Conservation (phyloP, 2,329 filamentous ascomycete genomes). For the Colletotrichum graminicola region DNA sequence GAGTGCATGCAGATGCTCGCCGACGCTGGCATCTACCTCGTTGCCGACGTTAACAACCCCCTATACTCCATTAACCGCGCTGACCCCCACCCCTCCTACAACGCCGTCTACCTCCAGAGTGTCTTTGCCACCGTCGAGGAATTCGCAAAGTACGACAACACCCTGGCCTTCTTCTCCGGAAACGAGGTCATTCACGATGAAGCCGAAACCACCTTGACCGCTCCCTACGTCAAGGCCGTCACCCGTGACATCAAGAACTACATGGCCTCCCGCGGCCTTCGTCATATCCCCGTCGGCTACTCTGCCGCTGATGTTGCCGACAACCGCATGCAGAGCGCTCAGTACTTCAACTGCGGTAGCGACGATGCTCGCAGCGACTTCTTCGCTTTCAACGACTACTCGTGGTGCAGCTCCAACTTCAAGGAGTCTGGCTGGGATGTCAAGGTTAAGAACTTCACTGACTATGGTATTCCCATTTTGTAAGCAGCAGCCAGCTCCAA, state of each 20-base stretch:
- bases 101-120: slow-evolving; percentile 84
- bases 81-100: slow-evolving; percentile 83
- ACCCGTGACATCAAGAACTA: slow-evolving; percentile 83
- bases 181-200: slow-evolving; percentile 84
- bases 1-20: slow-evolving; percentile 85
- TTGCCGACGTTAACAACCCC: slow-evolving; percentile 91
- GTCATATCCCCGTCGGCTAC: slow-evolving; percentile 80
- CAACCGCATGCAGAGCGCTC: slow-evolving; percentile 87
- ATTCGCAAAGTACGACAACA: slow-evolving; percentile 87
- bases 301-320: slow-evolving; percentile 83
- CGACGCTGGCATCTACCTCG: slow-evolving; percentile 90
- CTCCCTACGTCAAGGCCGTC: slow-evolving; percentile 82
- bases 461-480: slow-evolving; percentile 91
- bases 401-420: slow-evolving; percentile 83
- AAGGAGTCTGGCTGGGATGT: slow-evolving; percentile 81
- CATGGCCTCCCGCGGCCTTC: slow-evolving; percentile 71
- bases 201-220: slow-evolving; percentile 71
- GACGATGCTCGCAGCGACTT: slow-evolving; percentile 89
- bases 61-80: slow-evolving; percentile 88
- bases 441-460: slow-evolving; percentile 89
- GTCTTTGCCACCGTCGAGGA: slow-evolving; percentile 90
- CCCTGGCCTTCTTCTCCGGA: slow-evolving; percentile 85
- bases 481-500: slow-evolving; percentile 51
- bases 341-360: slow-evolving; percentile 93
- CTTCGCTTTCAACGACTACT: slow-evolving; percentile 92